phyloP scores from a whole-genome alignment of 208 protist species.

The Crithidia expoeki region DNA sequence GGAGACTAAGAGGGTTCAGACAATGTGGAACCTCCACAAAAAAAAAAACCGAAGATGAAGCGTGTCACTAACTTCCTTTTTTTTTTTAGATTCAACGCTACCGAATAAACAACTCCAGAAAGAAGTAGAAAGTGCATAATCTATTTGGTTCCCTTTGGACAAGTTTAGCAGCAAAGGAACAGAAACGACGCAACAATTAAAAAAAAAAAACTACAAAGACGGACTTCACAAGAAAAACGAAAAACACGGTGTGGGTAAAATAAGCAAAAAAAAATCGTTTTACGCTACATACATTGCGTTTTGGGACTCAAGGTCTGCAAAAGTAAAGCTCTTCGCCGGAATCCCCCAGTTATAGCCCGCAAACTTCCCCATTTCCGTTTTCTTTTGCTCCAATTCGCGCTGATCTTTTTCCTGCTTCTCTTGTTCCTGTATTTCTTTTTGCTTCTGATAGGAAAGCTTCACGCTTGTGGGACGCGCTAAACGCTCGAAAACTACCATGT shows the following conservation, averaged over 20 bases:
- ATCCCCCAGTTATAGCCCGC: slow-evolving; percentile 46
- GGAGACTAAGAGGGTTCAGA: not conserved
- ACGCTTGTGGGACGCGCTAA: slow-evolving; percentile 50
- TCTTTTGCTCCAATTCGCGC: slow-evolving; percentile 20
- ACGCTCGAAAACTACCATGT: slow-evolving; percentile 53
- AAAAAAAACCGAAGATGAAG: slow-evolving; percentile 2
- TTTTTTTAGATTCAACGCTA: no score
- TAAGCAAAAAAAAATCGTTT: slow-evolving; percentile 15
- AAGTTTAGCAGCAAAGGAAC: not conserved
- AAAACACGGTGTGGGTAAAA: not conserved
- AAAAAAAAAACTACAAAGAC: not conserved
- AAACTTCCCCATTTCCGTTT: slow-evolving; percentile 39
- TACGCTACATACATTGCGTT: slow-evolving; percentile 38
- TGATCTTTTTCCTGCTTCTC: slow-evolving; percentile 35
- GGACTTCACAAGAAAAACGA: slow-evolving; percentile 7
- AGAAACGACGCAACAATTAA: not conserved
- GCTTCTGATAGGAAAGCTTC: slow-evolving; percentile 41
- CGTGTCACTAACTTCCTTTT: no score
- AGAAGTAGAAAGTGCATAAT: no score
- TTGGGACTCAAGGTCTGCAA: slow-evolving; percentile 58
- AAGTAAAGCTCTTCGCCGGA: slow-evolving; percentile 42
- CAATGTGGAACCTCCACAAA: not conserved
- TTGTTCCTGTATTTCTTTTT: slow-evolving; percentile 34
- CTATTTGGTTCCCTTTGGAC: not conserved
- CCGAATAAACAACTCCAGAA: no score